Evolutionary conservation across 352 stramenopile genomes (phyloP), one percentile per base, ranked within the genome.

Genomic region (Globisporangium lucens): DNA sequence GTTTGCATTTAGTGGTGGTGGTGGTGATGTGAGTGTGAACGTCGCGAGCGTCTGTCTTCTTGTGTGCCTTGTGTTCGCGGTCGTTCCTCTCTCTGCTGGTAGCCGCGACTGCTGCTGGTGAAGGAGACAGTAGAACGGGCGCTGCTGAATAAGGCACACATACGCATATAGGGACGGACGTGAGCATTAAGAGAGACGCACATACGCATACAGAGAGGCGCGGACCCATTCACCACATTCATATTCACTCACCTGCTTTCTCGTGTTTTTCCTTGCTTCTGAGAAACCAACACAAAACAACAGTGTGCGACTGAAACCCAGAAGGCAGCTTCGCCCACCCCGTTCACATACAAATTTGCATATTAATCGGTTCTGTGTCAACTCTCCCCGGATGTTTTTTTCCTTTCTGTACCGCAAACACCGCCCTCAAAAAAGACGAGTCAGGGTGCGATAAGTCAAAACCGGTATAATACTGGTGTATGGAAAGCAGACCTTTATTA

Each of bases 1-100:
- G 60, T 69, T 71, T 66, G 61, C 63, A 67, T 70, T 27, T 60
- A 66, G 57, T 63, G 38, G 43, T 51, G 24, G 24, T n/a, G 41
- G 9, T 49, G 10, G 20, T 9, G 22, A 20, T 64, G 17, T 17
- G 56, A 61, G 43, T 24, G 43, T 51, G 22, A 51, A 51, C 43
- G 43, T 51, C 43, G 43, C 43, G 43, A 51, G 43, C 6, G 43
- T n/a, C 17, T 6, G 10, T n/a, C 35, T 24, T 43, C 36, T 43
- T 43, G 3, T 49, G 43, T 22, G 43, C 22, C 17, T 51, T 51
- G 43, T 24, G 17, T 51, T 51, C 43, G 43, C 43, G 17, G 17
- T 51, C 43, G 43, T 1, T 51, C 43, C 43, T 51, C 41, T 47
- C 15, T 49, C 43, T 51, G 43, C 17, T 51, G 43, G 43, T 24